phyloP scores from a whole-genome alignment of 441 rosid genomes.

The Hura crepitans region DNA sequence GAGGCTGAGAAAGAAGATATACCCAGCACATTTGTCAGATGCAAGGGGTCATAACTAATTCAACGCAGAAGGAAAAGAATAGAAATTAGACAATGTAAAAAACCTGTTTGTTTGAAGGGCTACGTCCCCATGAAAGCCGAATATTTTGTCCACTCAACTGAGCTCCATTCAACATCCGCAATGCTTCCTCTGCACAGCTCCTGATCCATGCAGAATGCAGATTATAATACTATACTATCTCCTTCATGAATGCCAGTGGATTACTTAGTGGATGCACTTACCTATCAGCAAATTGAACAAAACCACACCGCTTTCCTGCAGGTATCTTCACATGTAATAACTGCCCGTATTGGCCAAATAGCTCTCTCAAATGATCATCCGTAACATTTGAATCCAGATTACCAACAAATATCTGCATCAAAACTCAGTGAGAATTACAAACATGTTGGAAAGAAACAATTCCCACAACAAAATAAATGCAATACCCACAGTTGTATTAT shows the following conservation, averaged over 20 bases:
- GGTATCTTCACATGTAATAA: constrained; percentile 89
- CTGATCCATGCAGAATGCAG: constrained; percentile 35
- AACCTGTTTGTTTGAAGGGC: constrained; percentile 84
- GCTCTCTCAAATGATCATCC: constrained; percentile 67
- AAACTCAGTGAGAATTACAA: constrained; percentile 21
- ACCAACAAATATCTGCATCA: constrained; percentile 71
- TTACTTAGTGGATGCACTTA: constrained; percentile 24
- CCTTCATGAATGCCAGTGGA: neutral
- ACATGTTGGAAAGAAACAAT: neutral
- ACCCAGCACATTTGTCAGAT: neutral
- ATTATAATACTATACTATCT: neutral
- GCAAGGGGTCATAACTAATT: neutral
- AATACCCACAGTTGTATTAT: constrained; percentile 82
- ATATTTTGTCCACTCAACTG: constrained; percentile 72
- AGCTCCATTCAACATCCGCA: constrained; percentile 59
- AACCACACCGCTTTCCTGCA: constrained; percentile 83
- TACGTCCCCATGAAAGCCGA: constrained; percentile 96
- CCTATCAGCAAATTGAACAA: constrained; percentile 91
- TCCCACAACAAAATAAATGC: constrained; percentile 11
- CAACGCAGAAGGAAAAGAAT: neutral
- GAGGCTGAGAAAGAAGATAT: constrained; percentile 30
- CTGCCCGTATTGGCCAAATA: constrained; percentile 76
- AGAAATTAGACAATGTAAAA: neutral
- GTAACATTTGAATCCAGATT: constrained; percentile 61
- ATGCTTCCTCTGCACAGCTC: constrained; percentile 86